Percentiles rank a stretch among this genome's conserved stretches.
Conservation (phyloP, 2,329 filamentous ascomycete species). For the Coniochaeta sp. region DNA sequence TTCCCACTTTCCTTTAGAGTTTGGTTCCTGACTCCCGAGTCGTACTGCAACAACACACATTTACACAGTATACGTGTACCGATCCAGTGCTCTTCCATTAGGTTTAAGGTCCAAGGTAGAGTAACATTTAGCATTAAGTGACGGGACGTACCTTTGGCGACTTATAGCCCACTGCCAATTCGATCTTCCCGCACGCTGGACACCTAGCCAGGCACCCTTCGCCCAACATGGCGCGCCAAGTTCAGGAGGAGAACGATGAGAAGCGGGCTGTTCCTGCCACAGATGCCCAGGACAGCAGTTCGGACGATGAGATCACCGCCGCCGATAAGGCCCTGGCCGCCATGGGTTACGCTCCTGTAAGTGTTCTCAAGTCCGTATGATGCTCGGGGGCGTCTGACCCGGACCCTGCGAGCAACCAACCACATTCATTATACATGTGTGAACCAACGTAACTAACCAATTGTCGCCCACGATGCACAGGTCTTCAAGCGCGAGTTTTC, state of each 20-base stretch:
- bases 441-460: not conserved
- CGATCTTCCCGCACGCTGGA: not conserved
- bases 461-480: slow-evolving; percentile 15
- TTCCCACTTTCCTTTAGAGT: not conserved
- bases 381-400: not conserved
- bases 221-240: not conserved
- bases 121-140: not conserved
- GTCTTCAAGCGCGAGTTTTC: slow-evolving; percentile 56
- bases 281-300: slow-evolving; percentile 4
- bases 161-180: not conserved
- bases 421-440: not conserved
- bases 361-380: slow-evolving; percentile 1
- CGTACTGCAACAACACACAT: not conserved
- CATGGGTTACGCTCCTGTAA: slow-evolving; percentile 28
- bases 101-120: not conserved
- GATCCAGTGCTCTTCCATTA: not conserved
- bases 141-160: no score
- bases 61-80: not conserved
- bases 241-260: not conserved
- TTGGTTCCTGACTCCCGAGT: not conserved
- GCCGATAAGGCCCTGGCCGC: slow-evolving; percentile 25
- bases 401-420: not conserved
- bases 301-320: slow-evolving; percentile 9
- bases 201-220: not conserved
- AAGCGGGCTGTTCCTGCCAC: not conserved